These are phyloP conservation scores for Staphylotrichum longicolle DNA, from an alignment of 495 filamentous ascomycete species.

Conservation along the genomic window DNA sequence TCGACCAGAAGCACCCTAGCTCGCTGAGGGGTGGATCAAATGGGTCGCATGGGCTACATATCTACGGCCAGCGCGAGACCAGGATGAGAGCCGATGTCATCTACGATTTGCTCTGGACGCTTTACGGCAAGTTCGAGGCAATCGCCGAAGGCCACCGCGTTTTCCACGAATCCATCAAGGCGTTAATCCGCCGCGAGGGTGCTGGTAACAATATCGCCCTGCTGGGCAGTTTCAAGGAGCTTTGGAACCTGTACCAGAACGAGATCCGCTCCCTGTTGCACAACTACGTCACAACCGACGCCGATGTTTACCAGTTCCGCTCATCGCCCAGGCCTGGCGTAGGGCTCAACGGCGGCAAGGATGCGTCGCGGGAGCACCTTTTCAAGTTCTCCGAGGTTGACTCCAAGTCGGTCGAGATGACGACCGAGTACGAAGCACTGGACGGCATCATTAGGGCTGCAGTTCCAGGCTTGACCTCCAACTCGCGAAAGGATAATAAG, in stretches of 20 bases:
- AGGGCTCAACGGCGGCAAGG: slow-evolving; percentile 52
- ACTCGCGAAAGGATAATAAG: slow-evolving; percentile 59
- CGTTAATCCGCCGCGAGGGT: slow-evolving; percentile 75
- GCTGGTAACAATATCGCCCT: slow-evolving; percentile 57
- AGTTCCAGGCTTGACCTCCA: slow-evolving; percentile 88
- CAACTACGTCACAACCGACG: slow-evolving; percentile 95
- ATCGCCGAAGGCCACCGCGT: slow-evolving; percentile 95
- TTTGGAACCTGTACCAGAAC: slow-evolving; percentile 80
- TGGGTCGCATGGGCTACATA: slow-evolving; percentile 59
- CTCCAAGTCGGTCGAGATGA: slow-evolving; percentile 67
- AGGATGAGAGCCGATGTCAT: slow-evolving; percentile 76
- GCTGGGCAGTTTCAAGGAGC: slow-evolving; percentile 78
- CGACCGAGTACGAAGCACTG: slow-evolving; percentile 82
- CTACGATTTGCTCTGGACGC: slow-evolving; percentile 82
- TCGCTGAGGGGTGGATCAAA: slow-evolving; percentile 55
- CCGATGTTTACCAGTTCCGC: slow-evolving; percentile 60
- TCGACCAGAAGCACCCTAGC: slow-evolving; percentile 85
- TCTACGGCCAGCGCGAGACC: slow-evolving; percentile 63
- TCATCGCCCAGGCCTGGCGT: slow-evolving; percentile 43
- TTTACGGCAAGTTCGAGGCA: slow-evolving; percentile 95
- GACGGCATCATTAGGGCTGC: slow-evolving; percentile 86
- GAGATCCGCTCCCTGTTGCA: slow-evolving; percentile 90
- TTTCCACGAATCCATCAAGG: slow-evolving; percentile 83
- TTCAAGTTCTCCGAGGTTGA: slow-evolving; percentile 90
- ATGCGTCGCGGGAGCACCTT: slow-evolving; percentile 69